Conservation (phyloP, 768 basidiomycete genomes). For the Floccularia luteovirens region DNA sequence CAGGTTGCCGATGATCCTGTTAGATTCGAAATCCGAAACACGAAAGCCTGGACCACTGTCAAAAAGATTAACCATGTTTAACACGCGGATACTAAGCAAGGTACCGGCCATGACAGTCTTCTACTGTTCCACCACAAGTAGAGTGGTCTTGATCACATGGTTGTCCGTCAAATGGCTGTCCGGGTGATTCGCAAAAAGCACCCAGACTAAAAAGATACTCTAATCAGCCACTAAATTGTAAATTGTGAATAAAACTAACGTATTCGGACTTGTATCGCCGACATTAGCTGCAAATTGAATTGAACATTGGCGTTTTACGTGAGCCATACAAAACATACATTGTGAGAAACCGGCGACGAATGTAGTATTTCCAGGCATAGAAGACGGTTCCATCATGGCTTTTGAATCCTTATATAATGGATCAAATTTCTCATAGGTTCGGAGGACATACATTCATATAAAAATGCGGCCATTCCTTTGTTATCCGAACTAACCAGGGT, state of each 20-base stretch:
- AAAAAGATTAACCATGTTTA: neutral
- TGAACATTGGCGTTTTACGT: conserved; percentile 6
- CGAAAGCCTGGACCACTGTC: conserved; percentile 69
- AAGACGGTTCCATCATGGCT: conserved; percentile 57
- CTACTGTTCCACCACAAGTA: conserved; percentile 62
- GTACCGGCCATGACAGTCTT: conserved; percentile 68
- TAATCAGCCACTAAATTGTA: conserved; percentile 3
- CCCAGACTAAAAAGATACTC: conserved; percentile 36
- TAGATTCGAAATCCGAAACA: conserved; percentile 70
- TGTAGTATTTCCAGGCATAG: conserved; percentile 60
- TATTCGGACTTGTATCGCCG: conserved; percentile 75
- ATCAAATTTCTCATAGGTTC: neutral
- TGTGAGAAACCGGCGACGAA: conserved; percentile 76
- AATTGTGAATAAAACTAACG: conserved; percentile 33
- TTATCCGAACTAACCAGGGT: conserved; percentile 78
- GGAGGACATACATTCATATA: conserved; percentile 56
- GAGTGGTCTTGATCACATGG: conserved; percentile 65
- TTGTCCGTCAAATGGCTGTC: conserved; percentile 57
- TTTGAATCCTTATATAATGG: conserved; percentile 2
- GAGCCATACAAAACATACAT: conserved; percentile 30
- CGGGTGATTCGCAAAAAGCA: conserved; percentile 74
- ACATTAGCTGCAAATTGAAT: conserved; percentile 61
- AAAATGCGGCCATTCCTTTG: conserved; percentile 79
- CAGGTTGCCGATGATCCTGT: conserved; percentile 58
- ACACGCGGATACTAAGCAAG: conserved; percentile 4